Evolutionary conservation across 768 basidiomycete species (phyloP).

Genomic region (Candolleomyces aberdarensis): DNA sequence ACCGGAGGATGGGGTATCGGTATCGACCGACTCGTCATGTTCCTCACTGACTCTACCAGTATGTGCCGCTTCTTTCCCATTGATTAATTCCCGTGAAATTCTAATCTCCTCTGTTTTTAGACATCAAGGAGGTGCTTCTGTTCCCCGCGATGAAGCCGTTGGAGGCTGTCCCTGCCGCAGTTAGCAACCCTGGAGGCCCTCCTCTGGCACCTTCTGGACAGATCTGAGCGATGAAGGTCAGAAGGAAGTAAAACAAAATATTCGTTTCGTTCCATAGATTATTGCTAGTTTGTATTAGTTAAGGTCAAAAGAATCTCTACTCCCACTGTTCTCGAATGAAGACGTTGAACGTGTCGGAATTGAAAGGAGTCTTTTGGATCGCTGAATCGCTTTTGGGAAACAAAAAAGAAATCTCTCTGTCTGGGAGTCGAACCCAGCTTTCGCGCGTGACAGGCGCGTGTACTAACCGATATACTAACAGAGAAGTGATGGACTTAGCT

Average conservation of each 20-base stretch:
- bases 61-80: constrained; percentile 23
- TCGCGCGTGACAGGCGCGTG: background rate
- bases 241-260: background rate
- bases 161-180: constrained; percentile 36
- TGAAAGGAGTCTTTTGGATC: background rate
- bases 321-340: too few species aligned
- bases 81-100: background rate
- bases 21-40: constrained; percentile 97
- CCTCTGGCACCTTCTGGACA: constrained; percentile 31
- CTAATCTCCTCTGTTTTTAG: constrained; percentile 31
- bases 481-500: background rate
- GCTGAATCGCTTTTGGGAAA: background rate
- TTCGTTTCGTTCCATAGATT: background rate
- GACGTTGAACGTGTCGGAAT: too few species aligned
- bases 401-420: background rate
- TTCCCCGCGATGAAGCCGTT: constrained; percentile 98
- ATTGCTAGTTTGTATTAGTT: background rate
- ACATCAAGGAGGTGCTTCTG: constrained; percentile 94
- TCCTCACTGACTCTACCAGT: constrained; percentile 96
- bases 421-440: background rate
- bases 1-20: constrained; percentile 98
- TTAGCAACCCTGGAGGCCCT: constrained; percentile 19
- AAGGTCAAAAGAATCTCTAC: too few species aligned
- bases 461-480: background rate
- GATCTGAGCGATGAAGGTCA: constrained; percentile 16